Base-by-base conservation (phyloP, 2,329 filamentous ascomycete species). In the Pseudomassariella vexata region DNA sequence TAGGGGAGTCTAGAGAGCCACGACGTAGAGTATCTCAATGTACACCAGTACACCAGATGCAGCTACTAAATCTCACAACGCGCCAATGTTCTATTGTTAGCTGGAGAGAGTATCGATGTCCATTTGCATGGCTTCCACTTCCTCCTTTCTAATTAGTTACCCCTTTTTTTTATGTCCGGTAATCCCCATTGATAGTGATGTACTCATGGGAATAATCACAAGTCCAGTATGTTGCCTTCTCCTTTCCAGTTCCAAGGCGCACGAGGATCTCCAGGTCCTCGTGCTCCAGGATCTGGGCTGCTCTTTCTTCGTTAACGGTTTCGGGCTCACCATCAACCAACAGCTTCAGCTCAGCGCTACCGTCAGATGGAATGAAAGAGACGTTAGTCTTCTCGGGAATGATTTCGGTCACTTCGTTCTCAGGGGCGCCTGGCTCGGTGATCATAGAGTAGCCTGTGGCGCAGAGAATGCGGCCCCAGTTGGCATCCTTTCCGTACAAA, bases 401-500 rank as follows among this genome's bases (percentile, higher is more conserved):
- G 32, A 92, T 74, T 27, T 77, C 75, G 2, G 69, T 65, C 1
- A 82, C 76, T 1, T 80, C 76, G 36, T 69, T 73, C 23, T 65
- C 56, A n/a, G 66, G 60, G 46, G 67, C 19, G 2, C 71, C 74
- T 1, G 73, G 76, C 44, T 76, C 73, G 2, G 70, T 73, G 40
- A 81, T 68, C 28, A 78, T 62, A 10, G 77, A 68, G 55, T 96
- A 96, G 3, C 92, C 92, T 5, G 89, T 88, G 1, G 92, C 90
- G 57, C 92, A 96, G 18, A 96, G 73, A 41, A 98, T 94, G 34
- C 92, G 87, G 20, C 92, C 92, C 92, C 92, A 98, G 68, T 98
- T 98, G 12, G 92, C 92, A 56, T 98, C 92, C 57, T 88, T 87
- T 44, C 92, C 92, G 60, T 98, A 98, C 24, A 98, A 70, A 0